Conservation (phyloP, 1,139 yeast species). For the Pichia norvegensis region DNA sequence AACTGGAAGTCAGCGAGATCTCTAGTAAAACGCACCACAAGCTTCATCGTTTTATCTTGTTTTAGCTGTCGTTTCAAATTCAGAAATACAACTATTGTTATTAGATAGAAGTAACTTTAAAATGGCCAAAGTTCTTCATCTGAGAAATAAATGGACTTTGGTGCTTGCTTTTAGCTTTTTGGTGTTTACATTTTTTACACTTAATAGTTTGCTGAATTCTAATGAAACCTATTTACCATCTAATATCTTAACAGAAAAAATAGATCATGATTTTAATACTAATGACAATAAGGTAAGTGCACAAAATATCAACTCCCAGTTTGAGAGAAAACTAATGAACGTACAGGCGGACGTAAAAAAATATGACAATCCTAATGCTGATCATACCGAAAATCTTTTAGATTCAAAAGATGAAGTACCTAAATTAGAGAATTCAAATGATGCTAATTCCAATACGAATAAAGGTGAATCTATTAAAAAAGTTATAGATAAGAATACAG, state of each 20-base stretch:
- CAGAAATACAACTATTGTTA: too few relatives aligned
- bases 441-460: neutral
- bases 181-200: neutral
- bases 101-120: too few relatives aligned
- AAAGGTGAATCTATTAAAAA: neutral
- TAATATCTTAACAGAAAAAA: neutral
- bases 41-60: too few relatives aligned
- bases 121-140: neutral
- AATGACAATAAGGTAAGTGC: neutral
- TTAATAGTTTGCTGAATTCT: neutral
- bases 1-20: too few relatives aligned
- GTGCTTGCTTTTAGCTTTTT: neutral
- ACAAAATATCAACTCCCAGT: neutral
- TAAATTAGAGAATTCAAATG: too few relatives aligned
- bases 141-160: neutral
- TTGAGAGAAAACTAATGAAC: neutral
- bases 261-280: neutral
- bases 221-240: neutral
- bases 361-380: neutral
- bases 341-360: neutral
- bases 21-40: too few relatives aligned
- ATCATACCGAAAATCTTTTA: too few relatives aligned
- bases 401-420: neutral
- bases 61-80: too few relatives aligned
- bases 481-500: too few relatives aligned